Evolutionary conservation across 495 filamentous ascomycete genomes (phyloP).

Genomic region (Penicillium robsamsonii): DNA sequence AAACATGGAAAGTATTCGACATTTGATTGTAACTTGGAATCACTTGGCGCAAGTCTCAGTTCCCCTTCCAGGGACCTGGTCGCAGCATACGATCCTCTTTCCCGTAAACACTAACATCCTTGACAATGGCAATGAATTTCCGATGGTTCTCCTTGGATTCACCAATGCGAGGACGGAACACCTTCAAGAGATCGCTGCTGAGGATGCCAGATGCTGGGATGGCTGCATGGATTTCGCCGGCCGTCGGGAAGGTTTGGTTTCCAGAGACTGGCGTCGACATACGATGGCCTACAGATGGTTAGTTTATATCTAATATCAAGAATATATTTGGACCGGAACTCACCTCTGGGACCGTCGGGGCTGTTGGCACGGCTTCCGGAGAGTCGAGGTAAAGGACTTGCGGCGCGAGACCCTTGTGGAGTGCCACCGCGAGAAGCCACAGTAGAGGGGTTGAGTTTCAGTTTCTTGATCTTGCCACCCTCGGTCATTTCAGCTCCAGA

Average conservation of each 20-base stretch:
- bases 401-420: constrained; percentile 55
- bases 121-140: constrained; percentile 47
- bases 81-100: constrained; percentile 46
- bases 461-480: constrained; percentile 64
- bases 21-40: background rate
- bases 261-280: constrained; percentile 35
- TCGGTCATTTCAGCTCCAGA: constrained; percentile 68
- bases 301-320: background rate
- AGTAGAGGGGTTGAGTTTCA: constrained; percentile 58
- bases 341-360: constrained; percentile 34
- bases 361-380: constrained; percentile 43
- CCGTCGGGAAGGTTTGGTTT: constrained; percentile 49
- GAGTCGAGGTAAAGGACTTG: constrained; percentile 45
- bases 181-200: constrained; percentile 57
- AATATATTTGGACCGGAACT: background rate
- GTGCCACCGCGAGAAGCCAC: constrained; percentile 50
- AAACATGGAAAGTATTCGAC: background rate
- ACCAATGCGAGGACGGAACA: constrained; percentile 61
- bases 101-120: constrained; percentile 47
- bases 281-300: constrained; percentile 12
- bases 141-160: constrained; percentile 45
- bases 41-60: constrained; percentile 10
- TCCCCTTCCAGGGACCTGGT: constrained; percentile 39
- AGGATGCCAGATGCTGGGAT: constrained; percentile 67
- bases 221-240: constrained; percentile 67